These are phyloP conservation scores for Boletus pseudopeckii DNA, from an alignment of 768 basidiomycete genomes.

Conservation along the genomic window DNA sequence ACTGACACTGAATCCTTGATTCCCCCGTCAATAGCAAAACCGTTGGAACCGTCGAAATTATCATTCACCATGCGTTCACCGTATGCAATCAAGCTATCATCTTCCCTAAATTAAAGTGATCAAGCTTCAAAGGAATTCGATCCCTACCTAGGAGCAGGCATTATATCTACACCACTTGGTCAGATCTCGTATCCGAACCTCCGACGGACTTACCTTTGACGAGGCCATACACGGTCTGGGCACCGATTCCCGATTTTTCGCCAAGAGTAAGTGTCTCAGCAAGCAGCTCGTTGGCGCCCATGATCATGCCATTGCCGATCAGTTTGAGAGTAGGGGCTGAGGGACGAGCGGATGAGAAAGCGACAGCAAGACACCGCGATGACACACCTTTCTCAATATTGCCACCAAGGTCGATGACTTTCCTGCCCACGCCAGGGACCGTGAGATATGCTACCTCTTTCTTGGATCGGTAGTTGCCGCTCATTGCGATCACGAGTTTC, in stretches of 20 bases:
- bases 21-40: slow-evolving; percentile 83
- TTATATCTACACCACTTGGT: slow-evolving; percentile 44
- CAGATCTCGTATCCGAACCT: slow-evolving; percentile 13
- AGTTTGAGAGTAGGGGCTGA: slow-evolving; percentile 71
- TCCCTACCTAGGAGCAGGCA: slow-evolving; percentile 61
- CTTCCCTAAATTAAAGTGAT: not conserved
- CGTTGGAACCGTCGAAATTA: slow-evolving; percentile 67
- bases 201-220: slow-evolving; percentile 49
- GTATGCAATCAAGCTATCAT: slow-evolving; percentile 49
- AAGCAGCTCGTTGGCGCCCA: slow-evolving; percentile 75
- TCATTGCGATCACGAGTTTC: slow-evolving; percentile 70
- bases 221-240: slow-evolving; percentile 51
- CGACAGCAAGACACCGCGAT: not conserved
- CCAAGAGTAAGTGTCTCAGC: slow-evolving; percentile 83
- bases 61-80: slow-evolving; percentile 69
- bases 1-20: slow-evolving; percentile 76
- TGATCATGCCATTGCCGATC: slow-evolving; percentile 74
- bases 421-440: slow-evolving; percentile 74
- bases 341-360: not conserved
- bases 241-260: slow-evolving; percentile 77
- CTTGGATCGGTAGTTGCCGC: slow-evolving; percentile 79
- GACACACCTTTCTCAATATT: slow-evolving; percentile 75
- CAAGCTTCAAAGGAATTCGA: not conserved
- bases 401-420: slow-evolving; percentile 76
- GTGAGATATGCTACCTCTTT: slow-evolving; percentile 75